Conservation (phyloP, 805 yeast species). For the Teunomyces kruisii region DNA sequence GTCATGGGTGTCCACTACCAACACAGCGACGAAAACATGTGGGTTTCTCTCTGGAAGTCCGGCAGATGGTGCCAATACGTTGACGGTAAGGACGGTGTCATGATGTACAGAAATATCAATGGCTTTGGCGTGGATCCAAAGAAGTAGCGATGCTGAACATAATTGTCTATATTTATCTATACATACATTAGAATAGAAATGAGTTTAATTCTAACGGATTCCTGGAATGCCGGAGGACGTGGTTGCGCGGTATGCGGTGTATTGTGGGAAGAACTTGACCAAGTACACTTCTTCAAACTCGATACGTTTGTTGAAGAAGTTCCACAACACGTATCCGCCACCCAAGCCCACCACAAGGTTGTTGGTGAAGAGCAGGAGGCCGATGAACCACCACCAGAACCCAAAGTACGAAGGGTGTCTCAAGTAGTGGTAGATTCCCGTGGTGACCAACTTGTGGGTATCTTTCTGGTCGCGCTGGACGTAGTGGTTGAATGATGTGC, state of each 20-base stretch:
- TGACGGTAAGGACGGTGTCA: slow-evolving; percentile 64
- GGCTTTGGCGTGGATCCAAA: slow-evolving; percentile 20
- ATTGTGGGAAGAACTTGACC: slow-evolving; percentile 69
- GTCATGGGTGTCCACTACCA: slow-evolving; percentile 55
- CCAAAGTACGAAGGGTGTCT: slow-evolving; percentile 95
- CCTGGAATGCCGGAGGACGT: slow-evolving; percentile 70
- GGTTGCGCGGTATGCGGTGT: slow-evolving; percentile 47
- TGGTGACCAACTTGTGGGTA: slow-evolving; percentile 65
- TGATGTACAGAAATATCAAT: slow-evolving; percentile 65
- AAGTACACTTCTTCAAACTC: slow-evolving; percentile 67
- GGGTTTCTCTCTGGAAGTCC: slow-evolving; percentile 55
- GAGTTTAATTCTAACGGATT: slow-evolving; percentile 13
- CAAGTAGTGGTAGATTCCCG: slow-evolving; percentile 63
- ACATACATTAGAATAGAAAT: background rate
- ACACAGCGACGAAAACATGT: slow-evolving; percentile 55
- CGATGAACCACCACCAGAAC: slow-evolving; percentile 91
- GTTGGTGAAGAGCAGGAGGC: slow-evolving; percentile 68
- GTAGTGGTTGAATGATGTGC: slow-evolving; percentile 80
- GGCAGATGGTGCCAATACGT: slow-evolving; percentile 69
- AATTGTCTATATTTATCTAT: too few relatives aligned
- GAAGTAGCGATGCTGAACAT: too few relatives aligned
- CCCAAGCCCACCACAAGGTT: slow-evolving; percentile 60
- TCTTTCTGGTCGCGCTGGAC: slow-evolving; percentile 52
- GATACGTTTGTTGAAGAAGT: slow-evolving; percentile 71
- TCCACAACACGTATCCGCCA: slow-evolving; percentile 60